phyloP scores from a whole-genome alignment of 129 eudicot species.

The Arctium lappa region DNA sequence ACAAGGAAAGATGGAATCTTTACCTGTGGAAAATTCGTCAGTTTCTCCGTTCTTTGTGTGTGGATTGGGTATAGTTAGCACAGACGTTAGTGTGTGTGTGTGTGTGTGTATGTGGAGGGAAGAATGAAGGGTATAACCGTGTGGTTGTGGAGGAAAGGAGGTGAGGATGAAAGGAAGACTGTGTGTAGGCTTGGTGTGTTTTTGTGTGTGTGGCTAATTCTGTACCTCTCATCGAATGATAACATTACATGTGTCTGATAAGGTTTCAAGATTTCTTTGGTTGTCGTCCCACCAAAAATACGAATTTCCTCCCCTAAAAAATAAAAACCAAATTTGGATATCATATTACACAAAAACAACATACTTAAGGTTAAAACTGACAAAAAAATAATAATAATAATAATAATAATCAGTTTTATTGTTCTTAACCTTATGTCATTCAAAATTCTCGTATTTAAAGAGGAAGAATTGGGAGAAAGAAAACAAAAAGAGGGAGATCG shows the following conservation, averaged over 20 bases:
- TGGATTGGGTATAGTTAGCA: slow-evolving; percentile 25
- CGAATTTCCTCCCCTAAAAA: background rate
- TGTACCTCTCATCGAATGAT: slow-evolving; percentile 54
- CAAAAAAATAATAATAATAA: too few species aligned
- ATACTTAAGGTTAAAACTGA: too few species aligned
- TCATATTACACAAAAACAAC: too few species aligned
- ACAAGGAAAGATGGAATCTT: slow-evolving; percentile 15
- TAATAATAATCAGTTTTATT: too few species aligned
- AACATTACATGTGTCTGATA: slow-evolving; percentile 47
- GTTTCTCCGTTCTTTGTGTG: slow-evolving; percentile 16
- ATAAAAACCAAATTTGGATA: too few species aligned
- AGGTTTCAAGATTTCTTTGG: slow-evolving; percentile 41
- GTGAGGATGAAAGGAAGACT: slow-evolving; percentile 25
- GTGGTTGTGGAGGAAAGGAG: slow-evolving; percentile 32
- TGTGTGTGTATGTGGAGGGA: slow-evolving; percentile 18
- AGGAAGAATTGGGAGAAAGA: too few species aligned
- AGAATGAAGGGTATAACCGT: slow-evolving; percentile 19
- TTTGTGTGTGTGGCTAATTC: slow-evolving; percentile 57
- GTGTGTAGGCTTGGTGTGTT: slow-evolving; percentile 7
- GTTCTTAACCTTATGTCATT: too few species aligned
- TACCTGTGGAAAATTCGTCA: slow-evolving; percentile 30
- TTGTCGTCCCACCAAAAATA: slow-evolving; percentile 11
- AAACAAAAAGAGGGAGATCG: too few species aligned
- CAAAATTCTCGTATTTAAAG: too few species aligned
- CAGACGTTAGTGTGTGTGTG: slow-evolving; percentile 9